Evolutionary conservation across 805 yeast genomes (phyloP).

Genomic region (Ogataea pignaliae): DNA sequence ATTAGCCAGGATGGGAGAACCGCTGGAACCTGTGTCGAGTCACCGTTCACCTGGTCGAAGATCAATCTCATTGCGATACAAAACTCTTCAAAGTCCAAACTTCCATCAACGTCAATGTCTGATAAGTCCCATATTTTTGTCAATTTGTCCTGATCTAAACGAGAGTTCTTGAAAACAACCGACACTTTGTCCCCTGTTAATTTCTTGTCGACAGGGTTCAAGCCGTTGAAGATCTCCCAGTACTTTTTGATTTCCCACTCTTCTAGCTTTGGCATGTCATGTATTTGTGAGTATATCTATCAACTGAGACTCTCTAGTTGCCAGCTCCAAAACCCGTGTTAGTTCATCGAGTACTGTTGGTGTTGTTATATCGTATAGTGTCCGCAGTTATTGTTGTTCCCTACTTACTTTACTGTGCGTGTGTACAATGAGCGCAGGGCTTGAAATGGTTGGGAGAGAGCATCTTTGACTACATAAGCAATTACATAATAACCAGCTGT

Average conservation of each 20-base stretch:
- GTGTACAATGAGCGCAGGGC: no score
- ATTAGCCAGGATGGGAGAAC: constrained; percentile 87
- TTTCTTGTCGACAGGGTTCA: constrained; percentile 75
- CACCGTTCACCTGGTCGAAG: constrained; percentile 83
- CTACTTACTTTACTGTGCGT: no score
- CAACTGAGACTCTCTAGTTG: no score
- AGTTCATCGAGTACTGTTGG: no score
- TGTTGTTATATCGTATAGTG: no score
- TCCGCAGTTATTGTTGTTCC: no score
- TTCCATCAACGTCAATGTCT: constrained; percentile 90
- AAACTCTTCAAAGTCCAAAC: constrained; percentile 93
- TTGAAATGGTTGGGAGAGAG: no score
- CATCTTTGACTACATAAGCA: no score
- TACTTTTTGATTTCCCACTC: constrained; percentile 96
- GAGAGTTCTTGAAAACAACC: constrained; percentile 84
- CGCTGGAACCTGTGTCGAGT: constrained; percentile 51
- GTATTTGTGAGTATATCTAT: neutral
- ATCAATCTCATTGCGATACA: constrained; percentile 96
- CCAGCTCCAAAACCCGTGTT: no score
- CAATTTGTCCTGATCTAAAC: constrained; percentile 70
- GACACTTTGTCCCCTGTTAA: constrained; percentile 81
- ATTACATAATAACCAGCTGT: no score
- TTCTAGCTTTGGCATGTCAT: constrained; percentile 60
- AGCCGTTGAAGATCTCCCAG: constrained; percentile 95
- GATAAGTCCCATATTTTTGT: constrained; percentile 86